These are phyloP conservation scores for Candida manassasensis DNA, from an alignment of 805 yeast species.

Conservation along the genomic window DNA sequence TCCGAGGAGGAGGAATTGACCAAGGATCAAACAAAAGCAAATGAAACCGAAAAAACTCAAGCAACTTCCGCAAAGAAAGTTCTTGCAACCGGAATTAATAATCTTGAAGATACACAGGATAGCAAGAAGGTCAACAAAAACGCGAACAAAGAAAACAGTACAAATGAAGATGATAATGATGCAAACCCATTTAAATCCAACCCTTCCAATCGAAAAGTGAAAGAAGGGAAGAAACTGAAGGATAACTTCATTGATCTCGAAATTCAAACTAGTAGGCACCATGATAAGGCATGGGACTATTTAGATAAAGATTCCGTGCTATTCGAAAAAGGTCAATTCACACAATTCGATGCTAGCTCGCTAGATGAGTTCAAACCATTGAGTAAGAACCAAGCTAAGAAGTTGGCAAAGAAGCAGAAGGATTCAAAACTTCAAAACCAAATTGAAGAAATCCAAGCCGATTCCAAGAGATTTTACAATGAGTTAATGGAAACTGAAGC, in stretches of 20 bases:
- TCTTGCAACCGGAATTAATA: too few relatives aligned
- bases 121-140: too few relatives aligned
- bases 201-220: too few relatives aligned
- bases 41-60: too few relatives aligned
- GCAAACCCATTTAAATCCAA: too few relatives aligned
- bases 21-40: too few relatives aligned
- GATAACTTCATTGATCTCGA: neutral
- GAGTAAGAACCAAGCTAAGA: conserved; percentile 16
- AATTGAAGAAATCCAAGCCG: conserved; percentile 8
- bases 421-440: conserved; percentile 8
- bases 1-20: too few relatives aligned
- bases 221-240: too few relatives aligned
- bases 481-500: conserved; percentile 38
- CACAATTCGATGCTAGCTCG: neutral
- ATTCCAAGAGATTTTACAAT: conserved; percentile 24
- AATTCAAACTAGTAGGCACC: neutral
- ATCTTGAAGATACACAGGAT: too few relatives aligned
- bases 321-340: conserved; percentile 5
- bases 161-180: too few relatives aligned
- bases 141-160: too few relatives aligned
- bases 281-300: conserved; percentile 7
- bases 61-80: too few relatives aligned
- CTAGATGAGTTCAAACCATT: conserved; percentile 13
- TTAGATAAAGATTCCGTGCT: conserved; percentile 10
- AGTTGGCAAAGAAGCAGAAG: conserved; percentile 13